Conservation (phyloP, 495 filamentous ascomycete species). For the Chaetomium cochliodes region DNA sequence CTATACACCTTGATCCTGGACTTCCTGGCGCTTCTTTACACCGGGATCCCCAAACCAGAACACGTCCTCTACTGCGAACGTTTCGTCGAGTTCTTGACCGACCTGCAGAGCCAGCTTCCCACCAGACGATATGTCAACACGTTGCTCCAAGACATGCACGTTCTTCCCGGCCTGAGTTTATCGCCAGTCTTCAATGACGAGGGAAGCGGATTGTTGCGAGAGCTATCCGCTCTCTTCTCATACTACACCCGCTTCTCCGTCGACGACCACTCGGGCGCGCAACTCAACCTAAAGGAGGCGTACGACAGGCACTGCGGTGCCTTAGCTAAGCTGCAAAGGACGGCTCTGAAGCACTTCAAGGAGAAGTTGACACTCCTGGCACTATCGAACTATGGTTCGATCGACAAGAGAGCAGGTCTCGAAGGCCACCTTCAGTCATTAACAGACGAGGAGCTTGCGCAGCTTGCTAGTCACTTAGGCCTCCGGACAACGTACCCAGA, state of each 20-base stretch:
- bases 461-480: constrained; percentile 69
- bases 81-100: constrained; percentile 85
- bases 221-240: constrained; percentile 71
- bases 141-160: constrained; percentile 83
- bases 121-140: constrained; percentile 93
- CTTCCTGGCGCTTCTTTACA: constrained; percentile 73
- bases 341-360: constrained; percentile 79
- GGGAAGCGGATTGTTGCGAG: constrained; percentile 75
- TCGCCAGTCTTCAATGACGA: constrained; percentile 74
- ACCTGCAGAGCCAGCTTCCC: constrained; percentile 89
- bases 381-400: constrained; percentile 85
- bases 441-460: constrained; percentile 66
- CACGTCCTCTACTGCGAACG: constrained; percentile 84
- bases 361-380: constrained; percentile 87
- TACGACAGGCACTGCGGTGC: constrained; percentile 75
- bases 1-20: constrained; percentile 82
- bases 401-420: constrained; percentile 76
- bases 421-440: constrained; percentile 72
- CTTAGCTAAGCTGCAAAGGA: constrained; percentile 77
- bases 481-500: constrained; percentile 78
- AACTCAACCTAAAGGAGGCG: constrained; percentile 67
- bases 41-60: constrained; percentile 53
- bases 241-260: constrained; percentile 88
- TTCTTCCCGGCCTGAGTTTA: constrained; percentile 76
- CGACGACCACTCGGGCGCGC: constrained; percentile 83